A percentile compares a stretch with the other conserved stretches of the same genome.
Evolutionary conservation across 2,329 filamentous ascomycete genomes (phyloP).

Genomic region (Fusarium verticillioides): DNA sequence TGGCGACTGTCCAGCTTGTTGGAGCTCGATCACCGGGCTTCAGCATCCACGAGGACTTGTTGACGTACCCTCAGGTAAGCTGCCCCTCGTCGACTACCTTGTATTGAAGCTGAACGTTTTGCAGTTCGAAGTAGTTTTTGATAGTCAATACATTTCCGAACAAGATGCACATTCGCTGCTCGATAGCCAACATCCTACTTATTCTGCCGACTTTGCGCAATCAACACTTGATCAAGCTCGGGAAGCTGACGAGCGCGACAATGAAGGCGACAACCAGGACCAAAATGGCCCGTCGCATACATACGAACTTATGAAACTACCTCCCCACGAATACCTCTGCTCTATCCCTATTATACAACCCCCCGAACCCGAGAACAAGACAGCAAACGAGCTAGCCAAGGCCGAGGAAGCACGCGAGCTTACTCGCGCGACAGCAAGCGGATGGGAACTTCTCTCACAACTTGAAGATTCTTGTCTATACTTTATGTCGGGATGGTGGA

Average conservation of each 20-base stretch:
- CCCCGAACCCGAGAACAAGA: constrained; percentile 67
- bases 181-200: constrained; percentile 52
- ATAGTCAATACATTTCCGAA: constrained; percentile 77
- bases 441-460: constrained; percentile 81
- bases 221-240: constrained; percentile 52
- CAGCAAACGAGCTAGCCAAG: constrained; percentile 73
- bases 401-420: constrained; percentile 85
- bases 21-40: constrained; percentile 69
- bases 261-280: constrained; percentile 41
- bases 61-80: constrained; percentile 85
- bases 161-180: constrained; percentile 73
- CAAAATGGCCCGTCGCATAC: constrained; percentile 47
- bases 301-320: constrained; percentile 81
- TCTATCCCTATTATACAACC: constrained; percentile 78
- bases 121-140: constrained; percentile 84
- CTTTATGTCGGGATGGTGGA: constrained; percentile 90
- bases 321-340: constrained; percentile 82
- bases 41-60: constrained; percentile 87
- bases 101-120: constrained; percentile 19
- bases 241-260: constrained; percentile 44
- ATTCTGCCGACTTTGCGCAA: constrained; percentile 54
- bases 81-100: constrained; percentile 5
- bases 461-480: constrained; percentile 89
- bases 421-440: constrained; percentile 77
- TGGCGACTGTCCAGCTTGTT: constrained; percentile 58